Conservation (phyloP, 306 rosid genomes). For the Cucumis melo region DNA sequence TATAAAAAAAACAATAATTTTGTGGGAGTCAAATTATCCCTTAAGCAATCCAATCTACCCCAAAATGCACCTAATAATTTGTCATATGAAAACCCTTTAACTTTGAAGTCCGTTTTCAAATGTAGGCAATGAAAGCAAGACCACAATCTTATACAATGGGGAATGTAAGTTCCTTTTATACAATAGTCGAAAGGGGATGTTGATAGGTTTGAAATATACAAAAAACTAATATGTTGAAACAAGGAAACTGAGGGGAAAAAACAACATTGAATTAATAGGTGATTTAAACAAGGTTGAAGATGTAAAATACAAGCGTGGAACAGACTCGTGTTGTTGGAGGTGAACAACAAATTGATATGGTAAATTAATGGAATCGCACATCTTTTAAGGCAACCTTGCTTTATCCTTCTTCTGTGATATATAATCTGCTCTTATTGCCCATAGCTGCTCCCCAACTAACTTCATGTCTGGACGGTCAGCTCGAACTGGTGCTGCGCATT, state of each 20-base stretch:
- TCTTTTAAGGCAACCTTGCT: not conserved
- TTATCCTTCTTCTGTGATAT: conserved; percentile 18
- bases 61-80: not conserved
- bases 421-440: conserved; percentile 82
- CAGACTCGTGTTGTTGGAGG: not conserved
- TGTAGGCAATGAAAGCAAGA: not conserved
- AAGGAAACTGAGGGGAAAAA: not conserved
- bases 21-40: too few species aligned
- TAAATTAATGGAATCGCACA: not conserved
- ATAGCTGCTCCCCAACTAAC: conserved; percentile 66
- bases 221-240: not conserved
- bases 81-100: not conserved
- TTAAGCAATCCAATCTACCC: not conserved
- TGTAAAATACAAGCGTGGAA: not conserved
- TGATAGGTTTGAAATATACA: not conserved
- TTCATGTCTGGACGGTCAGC: conserved; percentile 84
- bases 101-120: not conserved
- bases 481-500: conserved; percentile 77
- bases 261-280: not conserved
- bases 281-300: not conserved
- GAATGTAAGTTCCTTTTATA: not conserved
- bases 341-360: not conserved
- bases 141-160: not conserved
- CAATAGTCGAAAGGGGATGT: not conserved
- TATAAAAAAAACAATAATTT: too few species aligned